Evolutionary conservation across 345 rosid genomes (phyloP).

Genomic region (Citrus inodora): DNA sequence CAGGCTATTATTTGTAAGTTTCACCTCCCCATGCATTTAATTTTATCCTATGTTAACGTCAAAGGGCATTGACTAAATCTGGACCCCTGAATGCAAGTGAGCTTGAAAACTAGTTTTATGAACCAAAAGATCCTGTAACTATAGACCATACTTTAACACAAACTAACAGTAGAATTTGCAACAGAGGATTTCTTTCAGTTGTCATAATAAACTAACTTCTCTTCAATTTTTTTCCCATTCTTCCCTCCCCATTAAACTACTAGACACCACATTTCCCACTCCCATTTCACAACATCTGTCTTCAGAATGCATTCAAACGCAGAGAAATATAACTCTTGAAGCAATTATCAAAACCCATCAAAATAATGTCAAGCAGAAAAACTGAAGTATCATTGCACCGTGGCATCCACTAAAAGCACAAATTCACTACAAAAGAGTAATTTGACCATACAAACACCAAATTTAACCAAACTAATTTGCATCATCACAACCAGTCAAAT

Average conservation of each 20-base stretch:
- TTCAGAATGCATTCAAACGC: background rate
- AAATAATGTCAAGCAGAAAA: slow-evolving; percentile 3
- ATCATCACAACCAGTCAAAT: too few species aligned
- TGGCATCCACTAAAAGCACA: background rate
- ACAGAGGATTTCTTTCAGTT: background rate
- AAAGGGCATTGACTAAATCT: background rate
- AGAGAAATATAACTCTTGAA: background rate
- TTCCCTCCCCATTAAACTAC: background rate
- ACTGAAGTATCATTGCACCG: background rate
- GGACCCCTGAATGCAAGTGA: background rate
- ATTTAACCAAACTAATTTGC: too few species aligned
- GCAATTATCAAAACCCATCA: background rate
- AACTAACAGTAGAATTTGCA: background rate
- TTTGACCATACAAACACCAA: too few species aligned
- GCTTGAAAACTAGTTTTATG: background rate
- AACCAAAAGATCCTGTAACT: background rate
- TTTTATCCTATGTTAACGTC: background rate
- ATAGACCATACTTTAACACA: background rate
- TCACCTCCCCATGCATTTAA: background rate
- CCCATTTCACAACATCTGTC: slow-evolving; percentile 8
- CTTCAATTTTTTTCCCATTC: background rate
- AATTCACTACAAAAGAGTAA: too few species aligned
- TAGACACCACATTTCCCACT: background rate
- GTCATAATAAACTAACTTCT: background rate
- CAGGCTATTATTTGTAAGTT: background rate